Base-by-base conservation (phyloP, 2,329 filamentous ascomycete genomes). In the Xylaria sp. region DNA sequence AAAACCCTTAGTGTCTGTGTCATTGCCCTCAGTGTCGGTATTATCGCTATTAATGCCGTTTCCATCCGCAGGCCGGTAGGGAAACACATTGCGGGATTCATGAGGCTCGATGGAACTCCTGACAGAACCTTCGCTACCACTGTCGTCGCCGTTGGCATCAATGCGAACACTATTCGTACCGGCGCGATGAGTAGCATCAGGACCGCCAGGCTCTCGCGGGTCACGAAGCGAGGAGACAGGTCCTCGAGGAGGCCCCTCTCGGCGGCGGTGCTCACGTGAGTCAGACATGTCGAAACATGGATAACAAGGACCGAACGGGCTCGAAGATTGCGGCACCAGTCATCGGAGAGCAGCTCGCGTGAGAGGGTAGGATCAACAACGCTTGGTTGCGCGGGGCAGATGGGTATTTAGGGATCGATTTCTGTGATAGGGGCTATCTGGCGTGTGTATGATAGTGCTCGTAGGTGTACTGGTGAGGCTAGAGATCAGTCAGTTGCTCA, bases 201-300 rank as follows among this genome's bases (percentile, higher is more conserved):
- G 28, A n/a, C n/a, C 18, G 31, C 51, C 28, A 23, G 63, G 18
- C 33, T 43, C n/a, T 39, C 57, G 25, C 18, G 36, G 43, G 8
- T 1, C 20, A 10, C 7, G 56, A 54, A 39, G 12, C 36, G 49
- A n/a, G 28, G 25, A 46, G 59, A 23, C 28, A 20, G 33, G 7
- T 20, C 48, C 23, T n/a, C 20, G 52, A 39, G 60, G 18, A 23
- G 36, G 23, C n/a, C 25, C 48, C 31, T 33, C 18, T 28, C 57
- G 54, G 49, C 31, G 39, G 36, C 12, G 36, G 56, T 61, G 55
- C 57, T 62, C 62, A 63, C 41, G 62, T 31, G 46, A n/a, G 33
- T 41, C 55, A 59, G 70, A 66, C 70, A 72, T 72, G 67, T 63
- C 36, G 59, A 58, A 62, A 58, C 70, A 72, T 72, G 64, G 59